phyloP scores from a whole-genome alignment of 768 basidiomycete genomes.

The Saitozyma podzolica region DNA sequence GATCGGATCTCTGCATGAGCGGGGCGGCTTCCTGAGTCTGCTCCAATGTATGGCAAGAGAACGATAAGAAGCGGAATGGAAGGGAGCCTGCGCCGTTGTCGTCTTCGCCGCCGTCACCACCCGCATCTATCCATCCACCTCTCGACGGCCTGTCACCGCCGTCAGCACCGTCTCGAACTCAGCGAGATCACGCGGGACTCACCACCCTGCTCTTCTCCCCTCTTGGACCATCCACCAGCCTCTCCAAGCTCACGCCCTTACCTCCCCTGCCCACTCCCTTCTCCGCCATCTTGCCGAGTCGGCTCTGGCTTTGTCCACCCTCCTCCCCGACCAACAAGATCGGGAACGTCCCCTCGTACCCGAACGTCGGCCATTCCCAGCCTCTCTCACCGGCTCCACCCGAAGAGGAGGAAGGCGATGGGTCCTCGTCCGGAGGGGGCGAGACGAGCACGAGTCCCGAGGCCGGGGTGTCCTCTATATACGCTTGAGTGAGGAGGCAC shows the following conservation, averaged over 20 bases:
- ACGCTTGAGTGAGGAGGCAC: slow-evolving; percentile 65
- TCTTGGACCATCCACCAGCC: slow-evolving; percentile 53
- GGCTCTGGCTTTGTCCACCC: slow-evolving; percentile 11
- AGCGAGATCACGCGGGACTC: slow-evolving; percentile 7
- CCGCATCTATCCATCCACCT: slow-evolving; percentile 43
- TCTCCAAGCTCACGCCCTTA: slow-evolving; percentile 46
- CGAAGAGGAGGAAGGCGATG: slow-evolving; percentile 30
- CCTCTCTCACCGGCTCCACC: not conserved
- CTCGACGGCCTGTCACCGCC: slow-evolving; percentile 21
- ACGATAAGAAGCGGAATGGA: no score
- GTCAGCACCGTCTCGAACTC: not conserved
- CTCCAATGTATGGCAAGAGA: no score
- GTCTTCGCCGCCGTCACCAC: slow-evolving; percentile 6
- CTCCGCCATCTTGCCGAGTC: slow-evolving; percentile 46
- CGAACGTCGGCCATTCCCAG: slow-evolving; percentile 20
- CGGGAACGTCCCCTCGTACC: slow-evolving; percentile 48
- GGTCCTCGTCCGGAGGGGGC: slow-evolving; percentile 55
- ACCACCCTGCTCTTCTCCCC: slow-evolving; percentile 35
- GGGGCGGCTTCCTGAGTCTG: no score
- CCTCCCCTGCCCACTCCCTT: slow-evolving; percentile 54
- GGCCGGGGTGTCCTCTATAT: slow-evolving; percentile 68
- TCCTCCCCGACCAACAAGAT: slow-evolving; percentile 8
- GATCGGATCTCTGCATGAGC: not conserved
- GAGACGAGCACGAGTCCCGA: slow-evolving; percentile 65
- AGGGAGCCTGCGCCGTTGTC: no score